A percentile compares a stretch with the other conserved stretches of the same genome.
These are phyloP conservation scores for Atalantia buxifolia DNA, from an alignment of 345 rosid species.

Conservation along the genomic window DNA sequence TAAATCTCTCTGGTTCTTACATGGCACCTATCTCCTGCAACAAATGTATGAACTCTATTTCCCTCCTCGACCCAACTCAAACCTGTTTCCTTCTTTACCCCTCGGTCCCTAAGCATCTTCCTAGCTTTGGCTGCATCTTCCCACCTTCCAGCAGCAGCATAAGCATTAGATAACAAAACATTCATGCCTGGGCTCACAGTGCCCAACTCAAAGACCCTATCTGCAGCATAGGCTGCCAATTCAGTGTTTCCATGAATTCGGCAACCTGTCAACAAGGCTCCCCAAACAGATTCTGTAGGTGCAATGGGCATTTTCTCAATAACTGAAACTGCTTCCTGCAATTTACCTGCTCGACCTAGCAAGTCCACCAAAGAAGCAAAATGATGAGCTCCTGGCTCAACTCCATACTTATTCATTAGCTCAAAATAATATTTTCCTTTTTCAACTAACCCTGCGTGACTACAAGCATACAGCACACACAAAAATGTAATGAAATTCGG, in stretches of 20 bases:
- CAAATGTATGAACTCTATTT: constrained; percentile 77
- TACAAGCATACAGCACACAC: constrained; percentile 78
- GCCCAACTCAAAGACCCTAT: constrained; percentile 65
- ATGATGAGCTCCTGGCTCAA: constrained; percentile 75
- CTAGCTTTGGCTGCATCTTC: constrained; percentile 85
- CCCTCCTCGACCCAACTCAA: constrained; percentile 95
- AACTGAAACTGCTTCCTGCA: constrained; percentile 60
- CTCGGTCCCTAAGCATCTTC: constrained; percentile 71
- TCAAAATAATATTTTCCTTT: constrained; percentile 64
- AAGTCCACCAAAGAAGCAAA: constrained; percentile 82
- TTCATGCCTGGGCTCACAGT: constrained; percentile 69
- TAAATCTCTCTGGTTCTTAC: constrained; percentile 57
- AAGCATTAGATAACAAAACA: constrained; percentile 66
- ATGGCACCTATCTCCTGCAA: constrained; percentile 71
- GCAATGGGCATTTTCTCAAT: constrained; percentile 56
- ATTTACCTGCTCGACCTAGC: constrained; percentile 77
- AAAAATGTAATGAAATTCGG: constrained; percentile 85
- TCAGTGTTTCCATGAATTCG: constrained; percentile 66
- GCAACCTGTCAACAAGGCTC: constrained; percentile 81
- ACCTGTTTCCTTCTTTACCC: constrained; percentile 86
- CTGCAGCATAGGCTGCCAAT: constrained; percentile 80
- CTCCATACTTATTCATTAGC: constrained; percentile 61
- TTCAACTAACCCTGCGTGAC: constrained; percentile 74
- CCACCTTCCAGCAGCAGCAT: constrained; percentile 87
- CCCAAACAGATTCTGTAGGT: constrained; percentile 87